Evolutionary conservation across 352 stramenopile species (phyloP), one percentile per base, ranked within the genome.

Genomic region (Pythium apleroticum): DNA sequence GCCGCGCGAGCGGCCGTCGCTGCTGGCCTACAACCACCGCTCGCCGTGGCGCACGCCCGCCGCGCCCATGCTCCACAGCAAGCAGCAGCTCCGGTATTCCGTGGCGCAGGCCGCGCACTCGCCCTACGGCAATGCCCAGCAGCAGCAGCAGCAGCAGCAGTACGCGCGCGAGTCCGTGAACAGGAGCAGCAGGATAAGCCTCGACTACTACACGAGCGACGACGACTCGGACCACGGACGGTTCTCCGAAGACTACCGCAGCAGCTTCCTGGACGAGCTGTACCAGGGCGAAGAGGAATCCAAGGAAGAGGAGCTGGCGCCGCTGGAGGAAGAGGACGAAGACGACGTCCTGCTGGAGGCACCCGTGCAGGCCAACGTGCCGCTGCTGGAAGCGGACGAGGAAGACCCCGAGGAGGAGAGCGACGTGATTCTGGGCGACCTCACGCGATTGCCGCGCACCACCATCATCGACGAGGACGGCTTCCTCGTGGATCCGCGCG

Each of bases 381-480:
- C 56, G 55, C 49, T 69, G 48, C 55, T 65, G 28, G 64, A 71
- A 37, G 57, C 43, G 14, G 64, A 66, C 41, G 64, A 65, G 19
- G 76, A 84, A 41, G 74, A 88, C 33, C 76, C 79, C 48, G 73
- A 86, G 53, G 71, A 88, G 37, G 82, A 88, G 27, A 76, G 88
- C 28, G 82, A 89, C 62, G 68, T 65, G 22, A 91, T 91, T 60
- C 66, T 88, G 19, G 85, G 77, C 61, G 78, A 88, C 61, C 79
- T 71, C 45, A 70, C 71, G 45, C 74, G 71, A 4, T 73, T 90
- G 24, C 75, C 77, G 39, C 77, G 78, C 27, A 88, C 78, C 27
- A 80, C 87, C 15, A 76, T 91, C 52, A 77, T 90, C 60, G 83
- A 91, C 57, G 83, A 91, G 46, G 67, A 90, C 48, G 81, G 81